Percentiles rank a stretch among this genome's conserved stretches.
These are phyloP conservation scores for Solanum hybrid DNA, from an alignment of 305 asterid species.

Conservation along the genomic window DNA sequence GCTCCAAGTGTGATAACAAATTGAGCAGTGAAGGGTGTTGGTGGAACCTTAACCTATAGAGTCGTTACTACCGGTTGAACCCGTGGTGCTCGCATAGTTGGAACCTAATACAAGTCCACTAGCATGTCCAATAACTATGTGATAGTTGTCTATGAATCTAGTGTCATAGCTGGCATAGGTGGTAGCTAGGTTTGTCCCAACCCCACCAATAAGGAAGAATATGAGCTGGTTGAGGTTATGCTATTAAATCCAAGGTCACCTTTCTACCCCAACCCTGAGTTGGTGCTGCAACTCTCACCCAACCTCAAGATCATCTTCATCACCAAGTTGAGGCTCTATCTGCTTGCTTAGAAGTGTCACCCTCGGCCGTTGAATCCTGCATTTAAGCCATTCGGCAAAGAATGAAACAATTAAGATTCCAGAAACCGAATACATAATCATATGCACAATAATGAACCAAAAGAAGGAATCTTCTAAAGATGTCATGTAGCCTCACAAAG, in stretches of 20 bases:
- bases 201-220: not conserved
- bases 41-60: not conserved
- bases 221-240: not conserved
- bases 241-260: not conserved
- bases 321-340: not conserved
- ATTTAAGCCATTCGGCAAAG: not conserved
- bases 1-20: not conserved
- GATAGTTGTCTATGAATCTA: not conserved
- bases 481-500: not conserved
- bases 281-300: not conserved
- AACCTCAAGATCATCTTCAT: not conserved
- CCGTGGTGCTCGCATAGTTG: not conserved
- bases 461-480: not conserved
- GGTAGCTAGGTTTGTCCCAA: not conserved
- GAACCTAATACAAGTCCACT: not conserved
- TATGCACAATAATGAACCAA: not conserved
- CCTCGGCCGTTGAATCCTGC: not conserved
- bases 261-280: not conserved
- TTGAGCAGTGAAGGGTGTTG: not conserved
- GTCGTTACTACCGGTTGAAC: not conserved
- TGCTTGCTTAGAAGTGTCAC: not conserved
- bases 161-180: no score
- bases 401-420: not conserved
- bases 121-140: not conserved
- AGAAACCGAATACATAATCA: not conserved